Conservation (phyloP, 495 filamentous ascomycete species). For the Aspergillus biplanus region DNA sequence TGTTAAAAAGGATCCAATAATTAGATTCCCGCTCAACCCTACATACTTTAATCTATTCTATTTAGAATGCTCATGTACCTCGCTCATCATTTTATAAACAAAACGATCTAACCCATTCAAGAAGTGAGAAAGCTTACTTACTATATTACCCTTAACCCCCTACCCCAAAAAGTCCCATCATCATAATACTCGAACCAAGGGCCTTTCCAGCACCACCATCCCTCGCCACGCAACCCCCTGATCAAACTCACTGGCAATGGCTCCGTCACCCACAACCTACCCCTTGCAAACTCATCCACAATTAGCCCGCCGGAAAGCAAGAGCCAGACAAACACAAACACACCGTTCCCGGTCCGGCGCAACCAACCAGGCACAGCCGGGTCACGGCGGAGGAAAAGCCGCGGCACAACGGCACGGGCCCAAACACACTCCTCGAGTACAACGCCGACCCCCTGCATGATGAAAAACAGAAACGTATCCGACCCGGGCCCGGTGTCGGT, state of each 20-base stretch:
- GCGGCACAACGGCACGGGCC: constrained; percentile 28
- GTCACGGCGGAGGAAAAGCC: constrained; percentile 13
- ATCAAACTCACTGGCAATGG: constrained; percentile 68
- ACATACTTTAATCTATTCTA: too few species aligned
- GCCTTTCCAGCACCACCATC: constrained; percentile 61
- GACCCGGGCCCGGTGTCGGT: constrained; percentile 44
- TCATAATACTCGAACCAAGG: constrained; percentile 53
- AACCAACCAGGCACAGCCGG: constrained; percentile 25
- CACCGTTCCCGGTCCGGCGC: constrained; percentile 52
- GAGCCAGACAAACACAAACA: constrained; percentile 61
- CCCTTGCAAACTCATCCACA: constrained; percentile 63
- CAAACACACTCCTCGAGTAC: constrained; percentile 47
- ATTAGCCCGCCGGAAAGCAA: constrained; percentile 55
- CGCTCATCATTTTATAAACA: too few species aligned
- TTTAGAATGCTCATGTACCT: too few species aligned
- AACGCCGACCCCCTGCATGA: constrained; percentile 58
- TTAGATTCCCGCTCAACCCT: too few species aligned
- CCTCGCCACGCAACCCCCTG: constrained; percentile 56
- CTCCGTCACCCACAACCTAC: constrained; percentile 68
- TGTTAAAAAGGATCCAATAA: too few species aligned
- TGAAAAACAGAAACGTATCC: constrained; percentile 58
- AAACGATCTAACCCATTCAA: neutral
- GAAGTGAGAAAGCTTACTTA: neutral
- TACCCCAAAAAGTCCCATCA: constrained; percentile 66
- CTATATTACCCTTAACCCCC: constrained; percentile 53